These are phyloP conservation scores for Phytopythium delawarense DNA, from an alignment of 352 stramenopile genomes.

Conservation along the genomic window DNA sequence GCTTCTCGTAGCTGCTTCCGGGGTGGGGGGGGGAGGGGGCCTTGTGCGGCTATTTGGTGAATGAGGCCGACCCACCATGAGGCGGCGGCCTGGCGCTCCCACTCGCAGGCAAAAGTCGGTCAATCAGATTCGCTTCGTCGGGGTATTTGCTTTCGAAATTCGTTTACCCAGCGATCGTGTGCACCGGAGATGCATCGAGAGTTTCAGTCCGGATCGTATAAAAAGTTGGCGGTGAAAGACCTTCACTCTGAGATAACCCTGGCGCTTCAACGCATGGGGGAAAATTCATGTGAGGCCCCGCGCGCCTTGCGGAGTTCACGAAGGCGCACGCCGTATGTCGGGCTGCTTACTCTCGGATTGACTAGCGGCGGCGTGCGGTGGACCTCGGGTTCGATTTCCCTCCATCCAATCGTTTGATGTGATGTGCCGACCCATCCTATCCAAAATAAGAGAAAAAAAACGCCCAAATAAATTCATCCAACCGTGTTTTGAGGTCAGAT, in stretches of 20 bases:
- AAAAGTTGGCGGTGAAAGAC: conserved; percentile 8
- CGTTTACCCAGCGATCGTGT: neutral
- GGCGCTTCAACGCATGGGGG: conserved; percentile 15
- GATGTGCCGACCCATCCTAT: too few species aligned
- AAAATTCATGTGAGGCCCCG: conserved; percentile 5
- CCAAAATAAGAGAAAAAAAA: too few species aligned
- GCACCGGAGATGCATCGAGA: neutral
- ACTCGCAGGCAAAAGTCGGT: neutral
- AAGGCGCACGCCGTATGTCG: neutral
- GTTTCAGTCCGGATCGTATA: conserved; percentile 17
- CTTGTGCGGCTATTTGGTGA: conserved; percentile 65
- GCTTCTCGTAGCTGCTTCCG: conserved; percentile 68
- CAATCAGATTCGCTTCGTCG: neutral
- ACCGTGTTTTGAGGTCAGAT: too few species aligned
- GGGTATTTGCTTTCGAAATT: conserved; percentile 3
- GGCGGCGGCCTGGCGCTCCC: neutral
- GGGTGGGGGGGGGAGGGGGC: conserved; percentile 50
- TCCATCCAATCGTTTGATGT: conserved; percentile 17
- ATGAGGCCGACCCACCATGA: conserved; percentile 21
- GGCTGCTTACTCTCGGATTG: neutral
- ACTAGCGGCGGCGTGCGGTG: conserved; percentile 2
- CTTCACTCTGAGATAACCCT: conserved; percentile 22
- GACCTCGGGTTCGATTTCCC: conserved; percentile 12
- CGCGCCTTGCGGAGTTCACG: conserved; percentile 10
- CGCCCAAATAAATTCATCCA: too few species aligned